These are phyloP conservation scores for Casaregolazyma lundiana DNA, from an alignment of 1,139 yeast species.

Conservation along the genomic window DNA sequence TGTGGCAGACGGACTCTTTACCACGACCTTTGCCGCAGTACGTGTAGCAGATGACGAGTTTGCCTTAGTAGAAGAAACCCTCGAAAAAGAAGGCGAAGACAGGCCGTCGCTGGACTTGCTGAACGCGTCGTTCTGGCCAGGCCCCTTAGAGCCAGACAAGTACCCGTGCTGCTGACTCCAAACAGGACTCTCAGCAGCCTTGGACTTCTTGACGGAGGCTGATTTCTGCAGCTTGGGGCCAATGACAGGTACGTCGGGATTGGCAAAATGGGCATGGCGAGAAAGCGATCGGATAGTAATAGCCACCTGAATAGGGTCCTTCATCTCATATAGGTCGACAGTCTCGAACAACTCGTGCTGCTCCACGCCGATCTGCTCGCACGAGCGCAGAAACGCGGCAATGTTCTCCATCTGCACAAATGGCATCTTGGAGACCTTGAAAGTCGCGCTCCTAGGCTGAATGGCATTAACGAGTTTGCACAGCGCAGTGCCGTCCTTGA, in stretches of 20 bases:
- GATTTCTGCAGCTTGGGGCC: constrained; percentile 43
- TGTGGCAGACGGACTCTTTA: not conserved
- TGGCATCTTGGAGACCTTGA: constrained; percentile 68
- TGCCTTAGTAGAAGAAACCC: not conserved
- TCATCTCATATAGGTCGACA: constrained; percentile 65
- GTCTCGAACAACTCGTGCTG: constrained; percentile 84
- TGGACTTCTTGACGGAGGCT: constrained; percentile 24
- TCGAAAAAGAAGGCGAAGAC: not conserved
- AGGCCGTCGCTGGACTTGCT: not conserved
- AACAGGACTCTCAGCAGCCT: constrained; percentile 35
- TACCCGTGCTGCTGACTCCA: constrained; percentile 61
- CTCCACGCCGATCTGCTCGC: constrained; percentile 69
- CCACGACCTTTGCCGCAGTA: not conserved
- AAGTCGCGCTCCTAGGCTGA: constrained; percentile 42
- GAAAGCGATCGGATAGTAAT: constrained; percentile 72
- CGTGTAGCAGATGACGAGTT: not conserved
- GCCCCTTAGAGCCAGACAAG: constrained; percentile 45
- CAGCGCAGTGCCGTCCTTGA: constrained; percentile 63
- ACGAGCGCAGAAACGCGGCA: constrained; percentile 56
- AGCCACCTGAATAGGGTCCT: constrained; percentile 74
- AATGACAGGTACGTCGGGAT: constrained; percentile 44
- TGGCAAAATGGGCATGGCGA: constrained; percentile 49
- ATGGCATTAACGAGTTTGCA: constrained; percentile 46
- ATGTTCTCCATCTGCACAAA: constrained; percentile 89
- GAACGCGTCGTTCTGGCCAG: not conserved